phyloP scores from a whole-genome alignment of 169 alveolate genomes.

The Plasmodium inui region DNA sequence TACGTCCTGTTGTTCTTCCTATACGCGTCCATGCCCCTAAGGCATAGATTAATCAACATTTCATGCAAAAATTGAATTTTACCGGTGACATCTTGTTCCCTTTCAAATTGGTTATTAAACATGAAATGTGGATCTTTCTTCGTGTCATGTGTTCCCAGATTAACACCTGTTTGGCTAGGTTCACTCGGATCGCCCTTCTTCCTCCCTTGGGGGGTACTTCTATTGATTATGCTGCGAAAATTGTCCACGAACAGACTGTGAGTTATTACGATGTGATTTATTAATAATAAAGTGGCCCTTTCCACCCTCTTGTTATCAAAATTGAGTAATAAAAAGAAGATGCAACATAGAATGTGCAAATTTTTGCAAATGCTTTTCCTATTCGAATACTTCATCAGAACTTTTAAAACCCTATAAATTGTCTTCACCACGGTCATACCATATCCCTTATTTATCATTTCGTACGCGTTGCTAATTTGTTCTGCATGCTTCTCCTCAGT shows the following conservation, averaged over 20 bases:
- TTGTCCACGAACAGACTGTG: slow-evolving; percentile 13
- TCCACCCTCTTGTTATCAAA: not conserved
- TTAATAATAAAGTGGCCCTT: not conserved
- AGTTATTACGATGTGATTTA: slow-evolving; percentile 20
- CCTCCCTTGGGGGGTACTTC: not conserved
- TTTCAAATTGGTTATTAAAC: slow-evolving; percentile 17
- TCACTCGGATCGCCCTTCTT: not conserved
- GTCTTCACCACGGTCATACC: not conserved
- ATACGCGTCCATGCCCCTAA: slow-evolving; percentile 55
- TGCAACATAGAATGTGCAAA: slow-evolving; percentile 36
- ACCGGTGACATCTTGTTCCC: not conserved
- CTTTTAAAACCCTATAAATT: slow-evolving; percentile 27
- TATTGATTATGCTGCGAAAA: not conserved
- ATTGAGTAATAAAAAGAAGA: slow-evolving; percentile 35
- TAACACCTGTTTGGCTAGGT: not conserved
- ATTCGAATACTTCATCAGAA: slow-evolving; percentile 14
- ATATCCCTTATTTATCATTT: not conserved
- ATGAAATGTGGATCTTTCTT: not conserved
- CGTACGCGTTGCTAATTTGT: not conserved
- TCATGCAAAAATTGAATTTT: slow-evolving; percentile 50
- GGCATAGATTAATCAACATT: slow-evolving; percentile 32
- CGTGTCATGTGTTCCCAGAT: not conserved
- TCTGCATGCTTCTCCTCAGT: not conserved
- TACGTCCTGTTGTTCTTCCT: not conserved
- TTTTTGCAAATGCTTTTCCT: slow-evolving; percentile 30